Evolutionary conservation across 2,329 filamentous ascomycete species (phyloP), one percentile per base, ranked within the genome.

Genomic region (Fusarium haematococcum): DNA sequence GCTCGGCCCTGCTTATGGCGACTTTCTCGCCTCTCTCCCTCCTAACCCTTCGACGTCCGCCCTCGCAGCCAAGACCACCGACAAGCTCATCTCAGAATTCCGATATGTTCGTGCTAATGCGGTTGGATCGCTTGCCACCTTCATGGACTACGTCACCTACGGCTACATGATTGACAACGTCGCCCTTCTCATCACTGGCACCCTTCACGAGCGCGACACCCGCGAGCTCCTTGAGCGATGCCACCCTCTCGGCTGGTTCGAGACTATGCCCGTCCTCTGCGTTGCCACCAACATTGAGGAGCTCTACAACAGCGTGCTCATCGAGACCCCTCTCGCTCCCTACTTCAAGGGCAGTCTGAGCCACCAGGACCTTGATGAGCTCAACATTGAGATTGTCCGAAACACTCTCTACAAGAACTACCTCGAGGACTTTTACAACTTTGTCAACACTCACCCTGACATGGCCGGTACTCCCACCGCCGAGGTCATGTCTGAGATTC

Each of bases 131-230:
- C 91, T 98, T 41, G 93, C 95, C 73, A 95, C 94, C 82, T 99
- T 99, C 84, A 95, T 99, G 91, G 95, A 98, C 84, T 99, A 98
- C 84, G 88, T 99, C 71, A 99, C 97, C 2, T 99, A 99, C 83
- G 96, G 95, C 72, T 99, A 99, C 88, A 99, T 99, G 97, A 99
- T 99, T 84, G 97, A 99, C 86, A 99, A 99, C 80, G 95, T 99
- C 63, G 97, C 97, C 43, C 92, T 99, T 45, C 91, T 99, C 80
- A 99, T 99, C 84, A 99, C 97, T 25, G 97, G 97, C 72, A 99
- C 97, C 14, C 90, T 99, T 33, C 97, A 99, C 85, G 97, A 99
- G 86, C 91, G 97, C 82, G 97, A 99, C 83, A 99, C 97, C 5
- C 92, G 95, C 69, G 97, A 99, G 85, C 90, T 99, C 73, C 87